These are phyloP conservation scores for Lyophyllum shimeji DNA, from an alignment of 768 basidiomycete genomes.

Conservation along the genomic window DNA sequence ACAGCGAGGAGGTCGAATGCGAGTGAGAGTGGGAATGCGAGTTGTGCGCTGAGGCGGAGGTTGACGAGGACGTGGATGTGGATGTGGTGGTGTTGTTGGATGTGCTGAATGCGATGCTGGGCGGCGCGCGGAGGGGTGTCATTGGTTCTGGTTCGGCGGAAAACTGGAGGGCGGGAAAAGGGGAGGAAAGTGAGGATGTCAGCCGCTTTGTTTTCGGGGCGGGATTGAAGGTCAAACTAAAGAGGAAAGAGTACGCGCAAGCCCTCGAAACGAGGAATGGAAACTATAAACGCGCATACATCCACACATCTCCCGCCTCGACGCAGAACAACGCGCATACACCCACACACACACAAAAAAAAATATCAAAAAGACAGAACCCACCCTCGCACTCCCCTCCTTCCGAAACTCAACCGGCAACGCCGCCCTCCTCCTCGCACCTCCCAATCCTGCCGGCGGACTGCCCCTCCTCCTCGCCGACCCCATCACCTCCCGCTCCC, in stretches of 20 bases:
- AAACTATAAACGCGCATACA: background rate
- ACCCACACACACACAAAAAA: no score
- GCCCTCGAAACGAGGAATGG: background rate
- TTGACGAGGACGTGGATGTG: background rate
- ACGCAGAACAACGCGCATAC: no score
- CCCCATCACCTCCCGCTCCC: constrained; percentile 42
- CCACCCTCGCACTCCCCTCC: constrained; percentile 4
- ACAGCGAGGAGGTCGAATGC: background rate
- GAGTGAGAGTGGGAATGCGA: background rate
- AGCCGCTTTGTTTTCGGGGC: background rate
- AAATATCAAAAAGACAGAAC: no score
- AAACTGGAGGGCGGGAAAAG: background rate
- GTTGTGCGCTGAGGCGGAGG: background rate
- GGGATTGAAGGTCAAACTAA: background rate
- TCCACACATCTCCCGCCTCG: background rate
- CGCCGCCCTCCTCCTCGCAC: constrained; percentile 37
- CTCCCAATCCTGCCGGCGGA: constrained; percentile 14
- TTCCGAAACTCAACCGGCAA: constrained; percentile 43
- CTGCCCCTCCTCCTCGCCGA: constrained; percentile 54
- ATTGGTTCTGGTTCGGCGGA: constrained; percentile 16
- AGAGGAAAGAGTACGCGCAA: background rate
- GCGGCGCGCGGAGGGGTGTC: constrained; percentile 11
- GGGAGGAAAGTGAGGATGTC: background rate
- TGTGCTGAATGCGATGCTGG: constrained; percentile 8
- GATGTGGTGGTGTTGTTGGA: constrained; percentile 5